phyloP scores from a whole-genome alignment of 371 early-diverging fungal genomes.

The Mucor mucedo region DNA sequence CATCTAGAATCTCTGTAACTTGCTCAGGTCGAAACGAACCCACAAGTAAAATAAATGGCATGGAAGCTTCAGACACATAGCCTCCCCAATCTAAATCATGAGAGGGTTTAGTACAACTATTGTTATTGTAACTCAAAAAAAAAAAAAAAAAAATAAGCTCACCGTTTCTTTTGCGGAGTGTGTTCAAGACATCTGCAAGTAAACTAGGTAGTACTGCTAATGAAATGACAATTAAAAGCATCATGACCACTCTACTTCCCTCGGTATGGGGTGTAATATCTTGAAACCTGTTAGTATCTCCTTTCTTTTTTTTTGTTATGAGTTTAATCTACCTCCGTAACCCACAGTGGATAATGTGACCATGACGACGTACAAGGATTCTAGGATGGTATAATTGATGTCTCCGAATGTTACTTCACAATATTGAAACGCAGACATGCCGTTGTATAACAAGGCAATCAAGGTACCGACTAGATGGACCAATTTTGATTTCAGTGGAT shows the following conservation, averaged over 20 bases:
- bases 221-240: slow-evolving; percentile 70
- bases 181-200: slow-evolving; percentile 61
- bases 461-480: slow-evolving; percentile 67
- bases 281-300: not conserved
- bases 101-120: not conserved
- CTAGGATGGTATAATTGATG: slow-evolving; percentile 54
- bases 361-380: slow-evolving; percentile 64
- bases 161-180: slow-evolving; percentile 56
- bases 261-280: slow-evolving; percentile 73
- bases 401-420: slow-evolving; percentile 67
- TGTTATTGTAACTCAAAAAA: not conserved
- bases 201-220: slow-evolving; percentile 68
- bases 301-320: too few species aligned
- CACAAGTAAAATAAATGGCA: slow-evolving; percentile 67
- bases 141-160: slow-evolving; percentile 8
- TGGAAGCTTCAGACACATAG: slow-evolving; percentile 47
- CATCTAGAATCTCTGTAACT: slow-evolving; percentile 64
- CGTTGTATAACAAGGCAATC: slow-evolving; percentile 69
- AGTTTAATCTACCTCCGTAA: slow-evolving; percentile 59
- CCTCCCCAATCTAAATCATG: slow-evolving; percentile 46
- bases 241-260: slow-evolving; percentile 68
- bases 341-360: slow-evolving; percentile 81
- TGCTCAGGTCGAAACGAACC: slow-evolving; percentile 61
- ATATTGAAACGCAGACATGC: slow-evolving; percentile 73
- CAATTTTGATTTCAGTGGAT: slow-evolving; percentile 65